Evolutionary conservation across 2,329 filamentous ascomycete species (phyloP), one percentile per base, ranked within the genome.

Genomic region (Zymoseptoria passerinii): DNA sequence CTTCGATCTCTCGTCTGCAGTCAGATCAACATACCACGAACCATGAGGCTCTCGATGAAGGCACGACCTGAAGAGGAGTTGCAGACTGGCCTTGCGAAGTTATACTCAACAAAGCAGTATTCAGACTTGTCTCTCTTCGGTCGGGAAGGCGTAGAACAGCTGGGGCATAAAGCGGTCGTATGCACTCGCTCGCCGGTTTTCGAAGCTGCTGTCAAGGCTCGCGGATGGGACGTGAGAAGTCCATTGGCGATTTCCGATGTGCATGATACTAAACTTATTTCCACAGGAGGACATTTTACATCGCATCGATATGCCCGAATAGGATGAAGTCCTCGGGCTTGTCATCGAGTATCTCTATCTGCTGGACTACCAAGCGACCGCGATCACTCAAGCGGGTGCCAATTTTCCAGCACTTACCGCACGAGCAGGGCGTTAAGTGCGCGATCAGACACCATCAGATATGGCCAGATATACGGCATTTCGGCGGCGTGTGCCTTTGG

Each of bases 281-380:
- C 8, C n/a, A 48, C 44, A 68, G 67, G 63, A 65, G 27, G 59
- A 58, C n/a, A 57, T 60, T 16, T 56, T 65, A 56, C 63, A 64
- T 13, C 63, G 67, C 27, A 58, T 69, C 23, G 49, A 49, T 9
- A 50, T 69, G 7, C 49, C 59, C n/a, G 64, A 67, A 27, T 65
- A 69, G 20, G 63, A 66, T 7, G 66, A 66, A 54, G 55, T 67
- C 28, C 61, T 68, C 20, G 40, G 62, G n/a, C 58, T 66, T 2
- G 50, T 68, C 5, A 55, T 68, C 44, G 65, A 68, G 50, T 66
- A 68, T 56, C 61, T 68, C 28, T 68, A 67, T 54, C 54, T 65
- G 9, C 62, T 68, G 8, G 64, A 68, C 60, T 68, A 67, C 55
- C 60, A 64, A 8, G 62, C 67, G 19, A 20, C 61, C 56, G 44